phyloP scores from a whole-genome alignment of 257 asterid genomes.

The Ocimum tenuiflorum region DNA sequence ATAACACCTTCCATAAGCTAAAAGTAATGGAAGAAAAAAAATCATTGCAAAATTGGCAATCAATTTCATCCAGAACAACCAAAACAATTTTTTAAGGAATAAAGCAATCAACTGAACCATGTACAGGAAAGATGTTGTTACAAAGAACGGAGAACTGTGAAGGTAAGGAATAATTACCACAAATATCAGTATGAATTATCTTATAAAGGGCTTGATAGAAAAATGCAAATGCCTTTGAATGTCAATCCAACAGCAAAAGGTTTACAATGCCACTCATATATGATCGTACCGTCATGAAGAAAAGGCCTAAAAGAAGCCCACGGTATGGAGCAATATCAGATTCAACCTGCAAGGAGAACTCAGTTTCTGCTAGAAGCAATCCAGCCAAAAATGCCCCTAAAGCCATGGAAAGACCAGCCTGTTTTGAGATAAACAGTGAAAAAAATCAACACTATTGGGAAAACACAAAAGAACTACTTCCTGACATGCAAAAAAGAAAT shows the following conservation, averaged over 20 bases:
- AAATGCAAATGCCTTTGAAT: not conserved
- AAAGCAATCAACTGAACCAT: not conserved
- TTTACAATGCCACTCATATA: conserved; percentile 1
- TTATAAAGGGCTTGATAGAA: not conserved
- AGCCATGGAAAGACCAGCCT: conserved; percentile 99
- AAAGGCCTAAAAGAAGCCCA: conserved; percentile 96
- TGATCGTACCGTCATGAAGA: conserved; percentile 92
- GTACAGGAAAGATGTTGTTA: not conserved
- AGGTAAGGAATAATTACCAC: conserved; percentile 3
- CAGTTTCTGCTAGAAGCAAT: conserved; percentile 98
- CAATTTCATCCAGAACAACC: conserved; percentile 11
- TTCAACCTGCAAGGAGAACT: conserved; percentile 96
- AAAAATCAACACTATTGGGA: not conserved
- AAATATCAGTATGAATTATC: conserved; percentile 3
- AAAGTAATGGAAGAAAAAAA: not conserved
- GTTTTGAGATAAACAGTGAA: conserved; percentile 24
- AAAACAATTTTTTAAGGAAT: conserved; percentile 1
- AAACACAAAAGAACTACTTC: not conserved
- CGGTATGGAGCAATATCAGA: conserved; percentile 99
- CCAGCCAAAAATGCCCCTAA: conserved; percentile 99
- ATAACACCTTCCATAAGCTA: conserved; percentile 11
- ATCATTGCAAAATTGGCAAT: conserved; percentile 5
- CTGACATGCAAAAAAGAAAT: conserved; percentile 14
- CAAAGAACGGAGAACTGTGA: not conserved
- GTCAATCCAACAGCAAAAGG: not conserved